These are phyloP conservation scores for Xylaria sp. DNA, from an alignment of 2,329 filamentous ascomycete species.

Conservation along the genomic window DNA sequence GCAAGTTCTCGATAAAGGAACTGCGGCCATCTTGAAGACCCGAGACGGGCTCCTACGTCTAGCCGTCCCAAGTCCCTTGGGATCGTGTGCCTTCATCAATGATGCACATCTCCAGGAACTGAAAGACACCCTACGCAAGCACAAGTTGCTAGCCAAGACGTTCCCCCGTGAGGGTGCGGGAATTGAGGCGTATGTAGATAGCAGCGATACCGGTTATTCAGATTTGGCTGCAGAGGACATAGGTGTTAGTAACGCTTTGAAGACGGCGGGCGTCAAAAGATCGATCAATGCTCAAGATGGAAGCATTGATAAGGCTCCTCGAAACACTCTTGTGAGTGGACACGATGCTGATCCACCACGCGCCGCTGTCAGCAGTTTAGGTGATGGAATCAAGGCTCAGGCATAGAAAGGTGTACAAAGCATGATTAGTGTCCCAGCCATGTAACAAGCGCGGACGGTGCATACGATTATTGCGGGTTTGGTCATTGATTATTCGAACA, in stretches of 20 bases:
- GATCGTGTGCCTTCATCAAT: slow-evolving; percentile 75
- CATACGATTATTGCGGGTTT: too few species aligned
- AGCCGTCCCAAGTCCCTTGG: slow-evolving; percentile 75
- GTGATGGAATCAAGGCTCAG: slow-evolving; percentile 43
- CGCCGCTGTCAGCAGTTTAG: slow-evolving; percentile 24
- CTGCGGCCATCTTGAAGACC: slow-evolving; percentile 76
- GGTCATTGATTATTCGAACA: too few species aligned
- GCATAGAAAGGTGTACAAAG: slow-evolving; percentile 30
- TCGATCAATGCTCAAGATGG: slow-evolving; percentile 26
- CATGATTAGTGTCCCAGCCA: background rate
- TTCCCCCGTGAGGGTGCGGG: slow-evolving; percentile 74
- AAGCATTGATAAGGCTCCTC: slow-evolving; percentile 24
- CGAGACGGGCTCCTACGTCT: slow-evolving; percentile 75
- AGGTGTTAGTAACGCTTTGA: slow-evolving; percentile 44
- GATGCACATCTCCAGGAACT: slow-evolving; percentile 72
- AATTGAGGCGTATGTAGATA: slow-evolving; percentile 75
- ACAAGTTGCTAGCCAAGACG: slow-evolving; percentile 71
- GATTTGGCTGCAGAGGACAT: slow-evolving; percentile 57
- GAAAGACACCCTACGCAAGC: slow-evolving; percentile 66
- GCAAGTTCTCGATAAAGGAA: slow-evolving; percentile 71
- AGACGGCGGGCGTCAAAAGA: slow-evolving; percentile 34
- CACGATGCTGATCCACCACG: slow-evolving; percentile 16
- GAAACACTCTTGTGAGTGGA: slow-evolving; percentile 30
- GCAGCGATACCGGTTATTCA: slow-evolving; percentile 72
- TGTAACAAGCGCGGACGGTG: background rate